Evolutionary conservation across 257 asterid genomes (phyloP).

Genomic region (Leonotis leonurus): DNA sequence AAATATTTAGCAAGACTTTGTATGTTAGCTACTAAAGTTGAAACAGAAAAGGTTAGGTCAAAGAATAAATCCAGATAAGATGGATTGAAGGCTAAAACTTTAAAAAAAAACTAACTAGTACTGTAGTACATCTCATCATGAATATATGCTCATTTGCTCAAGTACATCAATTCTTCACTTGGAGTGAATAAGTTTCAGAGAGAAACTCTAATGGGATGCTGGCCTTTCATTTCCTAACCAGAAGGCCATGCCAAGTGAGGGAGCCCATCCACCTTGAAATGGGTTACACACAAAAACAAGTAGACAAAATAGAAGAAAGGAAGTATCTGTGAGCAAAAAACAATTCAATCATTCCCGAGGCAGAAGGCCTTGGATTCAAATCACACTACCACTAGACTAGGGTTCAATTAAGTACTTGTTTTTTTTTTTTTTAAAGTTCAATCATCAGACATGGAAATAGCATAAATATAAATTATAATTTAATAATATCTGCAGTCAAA

Average conservation of each 20-base stretch:
- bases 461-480: not conserved
- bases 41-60: too few species aligned
- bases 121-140: not conserved
- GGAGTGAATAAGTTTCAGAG: not conserved
- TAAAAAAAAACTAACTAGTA: not conserved
- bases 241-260: not conserved
- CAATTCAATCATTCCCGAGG: too few species aligned
- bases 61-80: not conserved
- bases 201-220: not conserved
- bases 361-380: too few species aligned
- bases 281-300: too few species aligned
- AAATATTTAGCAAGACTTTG: not conserved
- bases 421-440: too few species aligned
- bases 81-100: not conserved
- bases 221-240: not conserved
- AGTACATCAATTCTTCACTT: not conserved
- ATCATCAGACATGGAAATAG: not conserved
- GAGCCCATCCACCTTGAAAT: not conserved
- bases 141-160: not conserved
- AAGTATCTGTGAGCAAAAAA: too few species aligned
- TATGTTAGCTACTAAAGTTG: too few species aligned
- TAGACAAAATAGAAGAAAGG: too few species aligned
- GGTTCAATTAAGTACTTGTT: too few species aligned
- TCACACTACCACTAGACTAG: too few species aligned
- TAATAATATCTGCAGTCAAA: not conserved